phyloP scores from a whole-genome alignment of 2,329 filamentous ascomycete species.

The Penicillium vulpinum region DNA sequence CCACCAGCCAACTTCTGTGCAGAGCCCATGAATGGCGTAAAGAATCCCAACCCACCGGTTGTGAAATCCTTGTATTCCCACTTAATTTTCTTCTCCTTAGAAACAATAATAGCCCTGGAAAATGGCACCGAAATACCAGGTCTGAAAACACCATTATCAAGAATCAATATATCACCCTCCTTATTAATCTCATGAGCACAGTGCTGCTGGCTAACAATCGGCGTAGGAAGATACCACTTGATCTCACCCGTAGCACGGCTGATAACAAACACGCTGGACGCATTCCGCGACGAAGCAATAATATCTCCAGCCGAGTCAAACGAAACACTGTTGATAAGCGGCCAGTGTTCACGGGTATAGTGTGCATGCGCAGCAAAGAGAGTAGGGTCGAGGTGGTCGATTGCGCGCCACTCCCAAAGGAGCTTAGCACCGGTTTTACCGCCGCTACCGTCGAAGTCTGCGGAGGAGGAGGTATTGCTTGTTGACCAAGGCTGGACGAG shows the following conservation, averaged over 20 bases:
- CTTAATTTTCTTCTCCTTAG: constrained; percentile 40
- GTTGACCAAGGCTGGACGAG: constrained; percentile 36
- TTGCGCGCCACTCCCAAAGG: constrained; percentile 48
- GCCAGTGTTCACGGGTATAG: constrained; percentile 42
- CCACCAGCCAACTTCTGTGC: constrained; percentile 45
- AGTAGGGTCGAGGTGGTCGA: constrained; percentile 42
- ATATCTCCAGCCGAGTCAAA: constrained; percentile 43
- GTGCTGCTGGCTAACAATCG: constrained; percentile 48
- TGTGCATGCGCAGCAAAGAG: constrained; percentile 43
- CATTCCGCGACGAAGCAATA: constrained; percentile 46
- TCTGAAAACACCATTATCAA: constrained; percentile 50
- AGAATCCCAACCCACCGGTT: constrained; percentile 42
- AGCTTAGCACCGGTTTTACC: constrained; percentile 33
- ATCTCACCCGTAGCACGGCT: constrained; percentile 42
- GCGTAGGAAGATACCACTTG: constrained; percentile 45
- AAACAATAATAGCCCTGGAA: constrained; percentile 46
- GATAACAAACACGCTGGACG: constrained; percentile 48
- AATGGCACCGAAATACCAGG: constrained; percentile 44
- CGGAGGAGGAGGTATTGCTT: constrained; percentile 19
- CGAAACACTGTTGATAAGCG: constrained; percentile 48
- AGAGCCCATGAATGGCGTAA: constrained; percentile 51
- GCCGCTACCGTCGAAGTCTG: constrained; percentile 21
- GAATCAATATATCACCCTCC: constrained; percentile 47
- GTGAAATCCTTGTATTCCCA: constrained; percentile 48
- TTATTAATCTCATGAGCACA: constrained; percentile 44